Base-by-base conservation (phyloP, 495 filamentous ascomycete genomes). In the Daldinia concentrica region DNA sequence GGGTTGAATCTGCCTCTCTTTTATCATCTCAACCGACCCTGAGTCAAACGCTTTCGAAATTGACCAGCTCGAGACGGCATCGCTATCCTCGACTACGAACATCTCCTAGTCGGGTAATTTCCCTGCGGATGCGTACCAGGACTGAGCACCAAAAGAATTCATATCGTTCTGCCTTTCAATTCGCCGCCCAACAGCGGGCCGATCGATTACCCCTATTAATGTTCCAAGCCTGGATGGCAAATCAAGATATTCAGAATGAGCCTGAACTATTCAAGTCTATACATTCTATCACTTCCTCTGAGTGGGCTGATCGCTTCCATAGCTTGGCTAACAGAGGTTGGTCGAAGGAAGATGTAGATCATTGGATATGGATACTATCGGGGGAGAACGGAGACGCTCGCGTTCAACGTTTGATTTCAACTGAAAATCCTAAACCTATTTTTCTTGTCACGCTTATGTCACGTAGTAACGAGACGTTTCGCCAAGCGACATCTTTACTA, bases 311-410 rank as follows among this genome's bases (percentile, higher is more conserved):
- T 8, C 73, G 74, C 5, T 54, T 80, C 19, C 63, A 69, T 6
- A 48, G 60, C 39, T 39, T 82, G 14, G 75, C 51, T 1, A 11
- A 36, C 24, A 75, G 68, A 43, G 78, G 79, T 4, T 68, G 74
- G 57, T 65, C 71, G 6, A 68, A 45, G 39, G 71, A 68, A 26
- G 70, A 80, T 27, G 34, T 83, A 27, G 69, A 73, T 39, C 77
- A 79, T 59, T 84, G 82, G 83, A 69, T 77, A 39, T 82, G 80
- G 81, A 80, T 85, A 48, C 39, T 85, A 14, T 78, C 78, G 1
- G 79, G 76, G 0, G 62, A 76, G 22, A 66, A 74, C 30, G 72
- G 75, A 26, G 81, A 83, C 52, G 41, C 45, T 45, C 75, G 76
- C 27, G 59, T 81, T 22, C 60, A 77, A 48, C 76, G 82, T 11